Conservation (phyloP, 768 basidiomycete species). For the Lactarius evosmus region DNA sequence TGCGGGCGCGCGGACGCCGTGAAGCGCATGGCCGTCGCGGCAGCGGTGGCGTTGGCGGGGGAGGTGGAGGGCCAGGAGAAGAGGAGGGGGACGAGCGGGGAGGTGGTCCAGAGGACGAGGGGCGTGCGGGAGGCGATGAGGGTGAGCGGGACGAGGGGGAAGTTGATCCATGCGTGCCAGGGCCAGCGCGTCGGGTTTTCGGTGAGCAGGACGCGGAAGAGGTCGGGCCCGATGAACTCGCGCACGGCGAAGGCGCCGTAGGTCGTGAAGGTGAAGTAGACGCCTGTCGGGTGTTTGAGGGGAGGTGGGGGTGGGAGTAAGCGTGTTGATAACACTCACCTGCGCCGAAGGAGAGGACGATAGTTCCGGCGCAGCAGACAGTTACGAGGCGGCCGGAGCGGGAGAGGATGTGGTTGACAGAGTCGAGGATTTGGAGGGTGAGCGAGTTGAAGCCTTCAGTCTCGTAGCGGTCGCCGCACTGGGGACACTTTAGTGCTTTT, state of each 20-base stretch:
- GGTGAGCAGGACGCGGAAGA: conserved; percentile 51
- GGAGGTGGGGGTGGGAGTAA: conserved; percentile 22
- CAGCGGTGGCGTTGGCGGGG: conserved; percentile 27
- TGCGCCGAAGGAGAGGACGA: conserved; percentile 55
- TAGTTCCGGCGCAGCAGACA: conserved; percentile 46
- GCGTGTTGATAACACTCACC: conserved; percentile 46
- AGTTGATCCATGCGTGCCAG: conserved; percentile 69
- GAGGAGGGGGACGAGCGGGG: conserved; percentile 36
- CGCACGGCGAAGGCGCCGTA: conserved; percentile 73
- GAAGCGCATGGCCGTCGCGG: not conserved
- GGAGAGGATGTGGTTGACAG: conserved; percentile 49
- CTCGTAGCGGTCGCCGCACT: conserved; percentile 66
- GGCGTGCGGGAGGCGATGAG: conserved; percentile 56
- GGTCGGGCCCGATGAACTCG: conserved; percentile 67
- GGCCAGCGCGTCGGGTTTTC: conserved; percentile 73
- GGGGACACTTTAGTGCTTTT: conserved; percentile 71
- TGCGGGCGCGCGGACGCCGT: conserved; percentile 22
- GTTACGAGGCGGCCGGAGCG: conserved; percentile 52
- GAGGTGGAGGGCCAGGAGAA: conserved; percentile 33
- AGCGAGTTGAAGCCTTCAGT: conserved; percentile 61
- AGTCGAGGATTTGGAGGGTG: conserved; percentile 48
- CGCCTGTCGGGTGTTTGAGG: conserved; percentile 40
- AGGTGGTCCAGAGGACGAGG: conserved; percentile 28
- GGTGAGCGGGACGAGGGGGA: conserved; percentile 65
- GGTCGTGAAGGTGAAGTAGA: conserved; percentile 51